phyloP scores from a whole-genome alignment of 768 basidiomycete species.

The Rubroboletus satanas region DNA sequence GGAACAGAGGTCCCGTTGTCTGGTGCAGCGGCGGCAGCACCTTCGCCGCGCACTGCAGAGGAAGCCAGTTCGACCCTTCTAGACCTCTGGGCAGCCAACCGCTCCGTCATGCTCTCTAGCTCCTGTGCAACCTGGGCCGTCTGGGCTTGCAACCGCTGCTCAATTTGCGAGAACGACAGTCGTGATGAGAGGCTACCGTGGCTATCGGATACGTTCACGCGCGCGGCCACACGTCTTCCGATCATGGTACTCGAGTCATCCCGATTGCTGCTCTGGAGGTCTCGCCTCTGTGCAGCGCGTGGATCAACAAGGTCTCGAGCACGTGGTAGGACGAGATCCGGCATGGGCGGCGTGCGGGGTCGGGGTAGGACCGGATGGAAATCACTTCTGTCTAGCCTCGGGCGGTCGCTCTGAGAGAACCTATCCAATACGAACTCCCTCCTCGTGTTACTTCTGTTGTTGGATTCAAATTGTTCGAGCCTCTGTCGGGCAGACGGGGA shows the following conservation, averaged over 20 bases:
- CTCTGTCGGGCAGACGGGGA: constrained; percentile 30
- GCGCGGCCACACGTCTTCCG: constrained; percentile 34
- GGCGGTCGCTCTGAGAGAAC: constrained; percentile 16
- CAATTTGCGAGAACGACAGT: constrained; percentile 23
- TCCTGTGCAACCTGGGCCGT: constrained; percentile 32
- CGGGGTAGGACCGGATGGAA: constrained; percentile 9
- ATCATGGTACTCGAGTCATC: constrained; percentile 36
- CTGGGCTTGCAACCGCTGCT: constrained; percentile 29
- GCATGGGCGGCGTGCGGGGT: constrained; percentile 30
- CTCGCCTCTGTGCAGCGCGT: constrained; percentile 15
- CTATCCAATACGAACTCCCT: constrained; percentile 22
- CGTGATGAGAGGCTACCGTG: constrained; percentile 17
- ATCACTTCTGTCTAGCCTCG: constrained; percentile 16
- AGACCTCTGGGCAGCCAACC: constrained; percentile 19
- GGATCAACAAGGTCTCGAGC: constrained; percentile 14
- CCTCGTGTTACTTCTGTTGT: constrained; percentile 4
- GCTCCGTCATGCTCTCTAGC: constrained; percentile 31
- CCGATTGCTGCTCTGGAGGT: constrained; percentile 14
- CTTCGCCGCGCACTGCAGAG: constrained; percentile 8
- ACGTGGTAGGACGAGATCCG: constrained; percentile 25
- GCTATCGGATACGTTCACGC: constrained; percentile 20
- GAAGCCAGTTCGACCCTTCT: constrained; percentile 24
- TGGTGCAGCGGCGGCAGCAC: background rate
- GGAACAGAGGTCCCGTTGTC: background rate
- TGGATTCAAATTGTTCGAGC: constrained; percentile 31